Conservation (phyloP, 208 protist species). For the Novymonas esmeraldas region DNA sequence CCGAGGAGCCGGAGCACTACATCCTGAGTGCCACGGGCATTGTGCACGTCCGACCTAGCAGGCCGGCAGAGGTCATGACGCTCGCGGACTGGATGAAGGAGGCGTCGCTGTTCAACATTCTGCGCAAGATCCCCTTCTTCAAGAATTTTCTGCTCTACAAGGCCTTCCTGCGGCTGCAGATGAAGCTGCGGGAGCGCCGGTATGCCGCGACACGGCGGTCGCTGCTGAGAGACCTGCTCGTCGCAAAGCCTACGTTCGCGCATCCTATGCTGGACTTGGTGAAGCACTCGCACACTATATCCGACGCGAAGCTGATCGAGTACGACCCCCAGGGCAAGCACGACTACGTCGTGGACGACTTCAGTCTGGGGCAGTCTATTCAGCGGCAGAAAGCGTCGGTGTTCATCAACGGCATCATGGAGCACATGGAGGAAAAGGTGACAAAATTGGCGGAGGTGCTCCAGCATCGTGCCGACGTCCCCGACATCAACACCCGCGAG, state of each 20-base stretch:
- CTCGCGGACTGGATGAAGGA: slow-evolving; percentile 93
- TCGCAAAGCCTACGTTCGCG: slow-evolving; percentile 90
- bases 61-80: slow-evolving; percentile 92
- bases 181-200: slow-evolving; percentile 73
- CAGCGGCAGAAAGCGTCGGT: slow-evolving; percentile 71
- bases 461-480: slow-evolving; percentile 86
- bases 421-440: slow-evolving; percentile 86
- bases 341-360: slow-evolving; percentile 91
- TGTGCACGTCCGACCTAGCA: slow-evolving; percentile 89
- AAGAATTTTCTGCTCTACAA: slow-evolving; percentile 93
- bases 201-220: slow-evolving; percentile 70
- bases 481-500: slow-evolving; percentile 91
- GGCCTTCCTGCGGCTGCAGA: slow-evolving; percentile 85
- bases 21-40: slow-evolving; percentile 94
- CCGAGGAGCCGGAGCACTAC: slow-evolving; percentile 91
- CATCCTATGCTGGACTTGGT: slow-evolving; percentile 77
- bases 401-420: slow-evolving; percentile 60
- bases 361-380: slow-evolving; percentile 61
- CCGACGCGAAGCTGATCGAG: slow-evolving; percentile 61
- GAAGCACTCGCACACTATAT: slow-evolving; percentile 81
- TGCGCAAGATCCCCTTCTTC: slow-evolving; percentile 93
- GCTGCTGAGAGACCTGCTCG: slow-evolving; percentile 78
- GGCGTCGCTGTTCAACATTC: slow-evolving; percentile 91
- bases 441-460: slow-evolving; percentile 83
- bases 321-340: slow-evolving; percentile 89